These are phyloP conservation scores for Podospora comata DNA, from an alignment of 495 filamentous ascomycete species.

Conservation along the genomic window DNA sequence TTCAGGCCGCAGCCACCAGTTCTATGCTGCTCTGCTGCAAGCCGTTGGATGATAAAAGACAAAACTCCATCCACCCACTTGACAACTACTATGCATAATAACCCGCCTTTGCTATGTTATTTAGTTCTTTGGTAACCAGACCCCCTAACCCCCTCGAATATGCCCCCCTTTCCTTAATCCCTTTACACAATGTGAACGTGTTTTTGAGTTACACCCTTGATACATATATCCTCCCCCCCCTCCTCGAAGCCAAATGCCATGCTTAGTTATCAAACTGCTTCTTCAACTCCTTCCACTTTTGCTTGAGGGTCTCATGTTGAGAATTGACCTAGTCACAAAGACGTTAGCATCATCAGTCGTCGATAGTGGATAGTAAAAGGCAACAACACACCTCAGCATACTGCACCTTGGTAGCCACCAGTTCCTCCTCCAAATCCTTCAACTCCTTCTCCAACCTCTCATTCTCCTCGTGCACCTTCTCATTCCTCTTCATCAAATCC, in stretches of 20 bases:
- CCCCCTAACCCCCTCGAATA: neutral
- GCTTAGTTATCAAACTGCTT: slow-evolving; percentile 43
- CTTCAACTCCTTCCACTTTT: slow-evolving; percentile 80
- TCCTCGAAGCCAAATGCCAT: neutral
- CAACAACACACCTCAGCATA: slow-evolving; percentile 76
- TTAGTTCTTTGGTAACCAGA: neutral
- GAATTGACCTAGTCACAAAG: slow-evolving; percentile 54
- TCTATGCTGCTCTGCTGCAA: neutral
- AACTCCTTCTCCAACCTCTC: slow-evolving; percentile 82
- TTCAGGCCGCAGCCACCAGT: neutral
- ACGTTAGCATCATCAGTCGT: neutral
- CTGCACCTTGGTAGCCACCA: slow-evolving; percentile 92
- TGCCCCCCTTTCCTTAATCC: neutral
- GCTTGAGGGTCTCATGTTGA: slow-evolving; percentile 69
- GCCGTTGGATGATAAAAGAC: neutral
- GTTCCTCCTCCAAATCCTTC: slow-evolving; percentile 88
- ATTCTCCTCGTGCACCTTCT: slow-evolving; percentile 94
- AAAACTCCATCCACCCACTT: neutral
- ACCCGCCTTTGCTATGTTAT: neutral
- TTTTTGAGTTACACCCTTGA: neutral
- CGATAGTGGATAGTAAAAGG: neutral
- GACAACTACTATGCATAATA: neutral
- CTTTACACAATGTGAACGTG: neutral
- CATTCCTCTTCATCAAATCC: slow-evolving; percentile 84
- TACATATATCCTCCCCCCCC: neutral